Base-by-base conservation (phyloP, 2,329 filamentous ascomycete species). In the Chlorencoelia australis region DNA sequence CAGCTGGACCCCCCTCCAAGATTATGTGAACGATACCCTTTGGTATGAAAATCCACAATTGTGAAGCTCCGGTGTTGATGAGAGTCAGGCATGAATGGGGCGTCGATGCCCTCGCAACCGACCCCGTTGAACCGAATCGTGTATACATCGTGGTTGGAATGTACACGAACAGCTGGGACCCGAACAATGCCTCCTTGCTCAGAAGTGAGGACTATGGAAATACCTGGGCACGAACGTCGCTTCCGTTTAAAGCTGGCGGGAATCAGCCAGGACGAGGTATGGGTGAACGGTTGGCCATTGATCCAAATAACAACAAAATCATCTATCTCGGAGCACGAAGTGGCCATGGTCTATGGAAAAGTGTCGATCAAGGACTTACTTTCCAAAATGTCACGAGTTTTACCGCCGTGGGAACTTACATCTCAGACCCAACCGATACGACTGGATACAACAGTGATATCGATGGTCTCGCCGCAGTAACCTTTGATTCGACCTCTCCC, bases 251-350 rank as follows among this genome's bases (percentile, higher is more conserved):
- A 51, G 69, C 73, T 28, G 72, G 72, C 4, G 72, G 73, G 0
- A 76, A 76, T 48, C 75, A 75, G 71, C 72, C 72, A 4, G 73
- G 73, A 2, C 65, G 73, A 20, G 73, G 73, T 6, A 69, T 66
- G 55, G 73, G 73, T 11, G 73, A 75, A 49, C 63, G 72, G 6
- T 64, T 76, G 4, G 71, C 70, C 2, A 65, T 77, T 8, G 73
- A 76, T 47, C 72, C 73, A 2, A 63, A 67, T 26, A 70, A 73
- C 47, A 66, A 68, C 24, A 63, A 69, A 17, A 68, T 75, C 40
- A 50, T 76, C 16, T 76, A 71, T 50, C 73, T 75, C 38, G 73
- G 72, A 2, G 70, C 73, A 2, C 64, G 72, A 24, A 75, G 69
- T 39, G 72, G 71, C 7, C 67, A 75, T 18, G 73, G 73, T 2